Conservation (phyloP, 2,329 filamentous ascomycete species). For the Cordyceps tenuipes region DNA sequence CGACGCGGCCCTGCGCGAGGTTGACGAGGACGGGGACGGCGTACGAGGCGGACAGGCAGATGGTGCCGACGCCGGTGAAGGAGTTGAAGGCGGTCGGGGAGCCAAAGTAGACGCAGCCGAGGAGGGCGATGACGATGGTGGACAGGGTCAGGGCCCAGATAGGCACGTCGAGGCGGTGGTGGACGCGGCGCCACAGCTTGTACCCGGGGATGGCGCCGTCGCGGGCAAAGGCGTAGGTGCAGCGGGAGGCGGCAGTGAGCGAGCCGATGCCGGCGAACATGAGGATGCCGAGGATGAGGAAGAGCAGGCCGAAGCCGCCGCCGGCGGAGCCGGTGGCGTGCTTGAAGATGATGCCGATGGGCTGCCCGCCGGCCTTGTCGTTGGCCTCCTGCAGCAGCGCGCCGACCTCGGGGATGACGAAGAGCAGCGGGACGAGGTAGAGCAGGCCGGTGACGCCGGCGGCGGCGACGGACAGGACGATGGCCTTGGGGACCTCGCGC, state of each 20-base stretch:
- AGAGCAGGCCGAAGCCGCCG: constrained; percentile 67
- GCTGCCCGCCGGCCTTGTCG: constrained; percentile 44
- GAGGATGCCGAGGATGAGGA: constrained; percentile 67
- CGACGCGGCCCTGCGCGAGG: constrained; percentile 55
- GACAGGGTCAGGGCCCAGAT: constrained; percentile 62
- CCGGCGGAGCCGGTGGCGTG: constrained; percentile 62
- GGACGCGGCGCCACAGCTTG: constrained; percentile 56
- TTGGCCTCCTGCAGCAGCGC: constrained; percentile 57
- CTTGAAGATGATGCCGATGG: constrained; percentile 69
- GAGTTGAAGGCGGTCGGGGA: constrained; percentile 69
- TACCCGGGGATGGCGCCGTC: constrained; percentile 68
- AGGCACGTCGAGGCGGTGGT: constrained; percentile 59
- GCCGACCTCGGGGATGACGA: constrained; percentile 62
- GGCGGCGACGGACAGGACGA: constrained; percentile 57
- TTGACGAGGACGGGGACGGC: constrained; percentile 67
- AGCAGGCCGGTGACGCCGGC: constrained; percentile 53
- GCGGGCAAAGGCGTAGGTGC: constrained; percentile 68
- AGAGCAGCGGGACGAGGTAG: constrained; percentile 67
- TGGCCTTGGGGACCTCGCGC: constrained; percentile 56
- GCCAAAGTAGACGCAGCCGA: constrained; percentile 74
- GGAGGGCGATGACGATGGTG: constrained; percentile 57
- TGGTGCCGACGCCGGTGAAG: constrained; percentile 73
- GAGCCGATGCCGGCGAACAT: constrained; percentile 70
- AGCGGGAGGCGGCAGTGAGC: constrained; percentile 64
- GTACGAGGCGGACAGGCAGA: constrained; percentile 68